Conservation (phyloP, 75 land plant species). For the Chamaecyparis obtusa region DNA sequence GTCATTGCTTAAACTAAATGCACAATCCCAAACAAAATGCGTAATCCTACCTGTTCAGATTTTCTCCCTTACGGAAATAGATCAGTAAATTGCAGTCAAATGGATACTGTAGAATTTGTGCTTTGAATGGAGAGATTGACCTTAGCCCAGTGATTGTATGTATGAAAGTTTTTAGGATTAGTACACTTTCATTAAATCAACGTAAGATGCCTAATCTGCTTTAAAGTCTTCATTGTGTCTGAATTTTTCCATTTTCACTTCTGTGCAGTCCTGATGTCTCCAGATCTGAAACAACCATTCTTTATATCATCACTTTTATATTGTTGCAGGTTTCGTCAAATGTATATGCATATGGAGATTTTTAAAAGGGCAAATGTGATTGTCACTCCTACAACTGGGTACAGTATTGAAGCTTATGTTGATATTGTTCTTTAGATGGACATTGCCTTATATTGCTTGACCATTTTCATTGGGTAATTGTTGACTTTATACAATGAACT, state of each 20-base stretch:
- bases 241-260: neutral
- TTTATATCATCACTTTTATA: neutral
- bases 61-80: neutral
- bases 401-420: neutral
- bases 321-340: constrained; percentile 66
- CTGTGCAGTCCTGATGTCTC: neutral
- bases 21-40: neutral
- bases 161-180: neutral
- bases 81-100: neutral
- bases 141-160: neutral
- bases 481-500: neutral
- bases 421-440: neutral
- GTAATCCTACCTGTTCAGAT: neutral
- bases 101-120: neutral
- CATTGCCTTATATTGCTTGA: neutral
- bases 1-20: neutral
- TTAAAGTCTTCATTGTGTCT: neutral
- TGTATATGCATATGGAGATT: constrained; percentile 68
- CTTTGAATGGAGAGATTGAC: neutral
- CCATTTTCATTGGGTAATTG: neutral
- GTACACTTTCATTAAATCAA: neutral
- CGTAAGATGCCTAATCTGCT: neutral
- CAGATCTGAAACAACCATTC: neutral
- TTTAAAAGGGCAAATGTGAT: constrained; percentile 72
- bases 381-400: constrained; percentile 84